Base-by-base conservation (phyloP, 129 eudicot genomes). In the Calendula officinalis region DNA sequence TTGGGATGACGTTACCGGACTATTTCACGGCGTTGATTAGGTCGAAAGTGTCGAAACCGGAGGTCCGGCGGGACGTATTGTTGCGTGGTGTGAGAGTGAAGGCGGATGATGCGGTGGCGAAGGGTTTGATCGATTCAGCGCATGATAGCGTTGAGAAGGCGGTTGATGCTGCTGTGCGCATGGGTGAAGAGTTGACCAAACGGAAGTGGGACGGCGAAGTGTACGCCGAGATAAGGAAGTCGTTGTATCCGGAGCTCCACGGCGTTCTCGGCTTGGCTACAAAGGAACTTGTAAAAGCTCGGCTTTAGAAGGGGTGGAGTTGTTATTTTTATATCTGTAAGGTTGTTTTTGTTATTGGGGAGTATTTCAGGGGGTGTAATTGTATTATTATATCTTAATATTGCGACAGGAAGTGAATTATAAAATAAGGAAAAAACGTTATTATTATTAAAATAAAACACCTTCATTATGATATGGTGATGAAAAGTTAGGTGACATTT, bases 1-100 rank as follows among this genome's bases (percentile, higher is more conserved):
- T 87, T 0, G 98, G 98, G 14, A 69, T 91, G 90, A 77, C 83
- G 3, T 49, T 91, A 39, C 94, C 98, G 9, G 86, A 83, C 30
- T 91, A 82, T 37, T 82, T 91, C 71, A 74, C 65, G 60, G 88
- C 79, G 15, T 2, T 82, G 62, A 7, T 77, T 0, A 50, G 86
- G 55, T 48, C 72, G 12, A 91, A 91, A 76, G 54, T 83, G 8
- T 75, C 81, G 11, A 68, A 64, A 22, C 69, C 85, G 30, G 80
- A 75, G 8, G 81, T 66, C 5, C 50, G 79, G 66, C 69, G 96
- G 44, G 84, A 75, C 22, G 49, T 92, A 62, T 38, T 88, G 72
- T 54, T 92, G 75, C 66, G 64, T 39, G 98, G 80, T 22, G 33
- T 51, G 66, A 91, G 76, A 66, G 47, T 87, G 44, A 83, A 45